A percentile compares a stretch with the other conserved stretches of the same genome.
These are phyloP conservation scores for Trichosporon sp. DNA, from an alignment of 1,284 basidiomycete species.

Conservation along the genomic window DNA sequence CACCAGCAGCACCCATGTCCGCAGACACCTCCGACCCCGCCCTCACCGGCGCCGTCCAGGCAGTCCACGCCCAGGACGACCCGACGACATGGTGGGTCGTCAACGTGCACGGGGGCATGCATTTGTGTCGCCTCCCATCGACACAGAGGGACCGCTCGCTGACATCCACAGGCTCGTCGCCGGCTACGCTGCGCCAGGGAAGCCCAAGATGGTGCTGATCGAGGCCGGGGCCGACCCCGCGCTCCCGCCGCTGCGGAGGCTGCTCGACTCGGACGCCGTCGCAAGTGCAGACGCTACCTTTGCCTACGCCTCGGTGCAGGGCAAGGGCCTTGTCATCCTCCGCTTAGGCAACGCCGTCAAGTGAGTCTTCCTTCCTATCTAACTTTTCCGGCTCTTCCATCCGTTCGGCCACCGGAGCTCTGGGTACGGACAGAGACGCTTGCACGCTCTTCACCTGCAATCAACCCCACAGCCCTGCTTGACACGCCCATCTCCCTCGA, in stretches of 20 bases:
- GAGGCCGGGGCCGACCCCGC: conserved; percentile 27
- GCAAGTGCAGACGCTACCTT: not conserved
- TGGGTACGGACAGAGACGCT: no score
- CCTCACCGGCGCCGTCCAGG: conserved; percentile 21
- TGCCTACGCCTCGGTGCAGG: conserved; percentile 9
- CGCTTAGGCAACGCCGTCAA: conserved; percentile 24
- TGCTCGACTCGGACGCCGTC: conserved; percentile 7
- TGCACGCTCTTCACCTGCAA: not conserved
- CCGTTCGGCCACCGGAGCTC: not conserved
- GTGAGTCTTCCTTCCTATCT: conserved; percentile 24
- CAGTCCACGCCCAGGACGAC: conserved; percentile 24
- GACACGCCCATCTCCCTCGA: not conserved
- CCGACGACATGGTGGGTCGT: conserved; percentile 30
- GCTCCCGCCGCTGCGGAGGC: conserved; percentile 10
- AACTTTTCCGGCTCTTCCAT: not conserved
- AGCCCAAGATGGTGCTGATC: conserved; percentile 21
- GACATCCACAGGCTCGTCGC: conserved; percentile 28
- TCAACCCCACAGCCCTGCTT: not conserved
- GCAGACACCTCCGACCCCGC: conserved; percentile 36
- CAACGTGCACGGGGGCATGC: not conserved
- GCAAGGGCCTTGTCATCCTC: conserved; percentile 17
- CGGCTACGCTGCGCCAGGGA: conserved; percentile 23
- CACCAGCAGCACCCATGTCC: conserved; percentile 25
- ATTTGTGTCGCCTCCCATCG: not conserved
- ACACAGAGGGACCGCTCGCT: not conserved